phyloP scores from a whole-genome alignment of 2,329 filamentous ascomycete species.

The Ceratocystis albifundus region DNA sequence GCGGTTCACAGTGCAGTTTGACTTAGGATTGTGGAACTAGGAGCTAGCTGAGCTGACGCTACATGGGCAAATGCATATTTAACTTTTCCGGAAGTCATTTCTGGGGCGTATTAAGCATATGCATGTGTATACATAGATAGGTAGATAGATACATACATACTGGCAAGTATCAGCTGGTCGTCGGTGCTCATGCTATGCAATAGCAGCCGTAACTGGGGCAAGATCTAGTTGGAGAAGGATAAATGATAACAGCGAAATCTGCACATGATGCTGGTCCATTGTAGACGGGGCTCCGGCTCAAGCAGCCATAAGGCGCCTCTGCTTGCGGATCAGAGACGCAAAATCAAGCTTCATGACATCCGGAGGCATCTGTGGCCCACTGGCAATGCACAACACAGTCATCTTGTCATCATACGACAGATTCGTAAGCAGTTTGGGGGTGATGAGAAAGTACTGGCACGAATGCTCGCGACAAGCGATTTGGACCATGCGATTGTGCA shows the following conservation, averaged over 20 bases:
- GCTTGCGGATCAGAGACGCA: slow-evolving; percentile 35
- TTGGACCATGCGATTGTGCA: slow-evolving; percentile 95
- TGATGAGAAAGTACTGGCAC: slow-evolving; percentile 92
- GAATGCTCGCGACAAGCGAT: slow-evolving; percentile 79
- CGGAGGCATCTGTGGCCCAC: slow-evolving; percentile 60
- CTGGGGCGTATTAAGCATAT: background rate
- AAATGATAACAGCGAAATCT: background rate
- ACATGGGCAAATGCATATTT: background rate
- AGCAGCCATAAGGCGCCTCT: slow-evolving; percentile 33
- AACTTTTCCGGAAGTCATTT: background rate
- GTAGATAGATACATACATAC: background rate
- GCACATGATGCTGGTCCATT: background rate
- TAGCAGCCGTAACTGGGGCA: background rate
- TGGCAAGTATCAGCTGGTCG: background rate
- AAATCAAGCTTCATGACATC: slow-evolving; percentile 44
- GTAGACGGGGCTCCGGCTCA: slow-evolving; percentile 12
- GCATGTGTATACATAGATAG: background rate
- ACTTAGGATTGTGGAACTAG: slow-evolving; percentile 1
- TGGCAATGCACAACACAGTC: slow-evolving; percentile 87
- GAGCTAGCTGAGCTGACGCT: background rate
- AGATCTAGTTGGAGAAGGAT: background rate
- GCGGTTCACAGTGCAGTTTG: background rate
- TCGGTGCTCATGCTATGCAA: background rate
- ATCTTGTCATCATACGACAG: slow-evolving; percentile 81
- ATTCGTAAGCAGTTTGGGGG: slow-evolving; percentile 80